These are phyloP conservation scores for Nicotiana tabacum DNA, from an alignment of 257 asterid genomes.

Conservation along the genomic window DNA sequence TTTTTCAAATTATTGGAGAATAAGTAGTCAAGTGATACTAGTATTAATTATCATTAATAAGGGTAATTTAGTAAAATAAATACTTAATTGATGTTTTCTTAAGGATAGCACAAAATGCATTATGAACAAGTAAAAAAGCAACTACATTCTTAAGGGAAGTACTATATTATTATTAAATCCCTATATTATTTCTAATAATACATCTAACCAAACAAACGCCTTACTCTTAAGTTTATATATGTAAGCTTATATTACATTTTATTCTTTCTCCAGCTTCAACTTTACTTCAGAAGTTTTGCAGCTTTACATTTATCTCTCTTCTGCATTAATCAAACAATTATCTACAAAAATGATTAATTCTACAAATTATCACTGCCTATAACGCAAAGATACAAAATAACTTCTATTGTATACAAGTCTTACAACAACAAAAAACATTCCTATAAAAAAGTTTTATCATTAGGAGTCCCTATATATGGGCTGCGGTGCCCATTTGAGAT, in stretches of 20 bases:
- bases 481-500: conserved; percentile 89
- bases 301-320: background rate
- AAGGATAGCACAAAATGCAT: no score
- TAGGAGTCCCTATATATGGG: conserved; percentile 72
- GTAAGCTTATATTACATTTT: background rate
- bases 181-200: background rate
- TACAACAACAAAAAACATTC: background rate
- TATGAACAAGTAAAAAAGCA: no score
- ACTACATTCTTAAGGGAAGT: no score
- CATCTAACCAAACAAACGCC: background rate
- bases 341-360: background rate
- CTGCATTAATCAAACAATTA: background rate
- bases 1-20: no score
- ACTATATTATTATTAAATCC: no score
- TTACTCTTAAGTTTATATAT: background rate
- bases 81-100: no score
- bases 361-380: background rate
- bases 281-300: background rate
- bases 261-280: background rate
- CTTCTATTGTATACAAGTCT: background rate
- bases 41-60: no score
- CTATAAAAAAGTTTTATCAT: background rate
- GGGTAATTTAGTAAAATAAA: no score
- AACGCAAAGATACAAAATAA: background rate
- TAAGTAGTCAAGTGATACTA: no score